Conservation (phyloP, 768 basidiomycete species). For the Russula dissimulans region DNA sequence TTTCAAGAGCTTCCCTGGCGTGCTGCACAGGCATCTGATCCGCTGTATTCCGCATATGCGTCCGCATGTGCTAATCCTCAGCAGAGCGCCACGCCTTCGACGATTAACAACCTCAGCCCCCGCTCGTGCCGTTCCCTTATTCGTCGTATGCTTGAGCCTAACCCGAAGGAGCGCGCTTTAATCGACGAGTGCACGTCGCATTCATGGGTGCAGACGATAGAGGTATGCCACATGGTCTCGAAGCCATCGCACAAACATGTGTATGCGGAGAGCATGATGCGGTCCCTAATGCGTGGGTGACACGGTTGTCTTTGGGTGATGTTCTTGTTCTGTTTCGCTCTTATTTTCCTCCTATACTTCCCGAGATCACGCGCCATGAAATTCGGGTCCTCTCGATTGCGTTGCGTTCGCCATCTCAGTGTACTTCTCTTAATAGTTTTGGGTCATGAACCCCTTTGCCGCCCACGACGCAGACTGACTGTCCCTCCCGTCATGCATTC, state of each 20-base stretch:
- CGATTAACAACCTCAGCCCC: slow-evolving; percentile 84
- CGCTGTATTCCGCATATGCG: slow-evolving; percentile 71
- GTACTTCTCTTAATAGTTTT: slow-evolving; percentile 4
- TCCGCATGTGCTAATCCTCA: slow-evolving; percentile 41
- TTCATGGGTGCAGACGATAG: slow-evolving; percentile 71
- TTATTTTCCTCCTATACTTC: not conserved
- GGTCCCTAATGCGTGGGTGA: slow-evolving; percentile 10
- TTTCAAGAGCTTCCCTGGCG: slow-evolving; percentile 99
- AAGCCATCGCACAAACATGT: slow-evolving; percentile 67
- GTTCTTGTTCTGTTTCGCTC: not conserved
- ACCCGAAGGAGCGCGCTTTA: slow-evolving; percentile 63
- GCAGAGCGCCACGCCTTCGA: slow-evolving; percentile 42
- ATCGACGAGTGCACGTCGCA: slow-evolving; percentile 79
- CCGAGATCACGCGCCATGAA: not conserved
- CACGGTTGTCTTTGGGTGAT: not conserved
- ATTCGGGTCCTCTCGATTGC: not conserved
- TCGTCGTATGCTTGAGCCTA: slow-evolving; percentile 92
- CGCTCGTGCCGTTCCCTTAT: slow-evolving; percentile 75
- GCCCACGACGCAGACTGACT: not conserved
- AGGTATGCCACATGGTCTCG: slow-evolving; percentile 64
- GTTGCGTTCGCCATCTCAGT: not conserved
- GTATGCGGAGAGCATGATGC: slow-evolving; percentile 18
- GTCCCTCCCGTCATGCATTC: not conserved
- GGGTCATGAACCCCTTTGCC: not conserved
- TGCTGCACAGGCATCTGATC: slow-evolving; percentile 76